phyloP scores from a whole-genome alignment of 768 basidiomycete genomes.

The Podaxis rugospora region DNA sequence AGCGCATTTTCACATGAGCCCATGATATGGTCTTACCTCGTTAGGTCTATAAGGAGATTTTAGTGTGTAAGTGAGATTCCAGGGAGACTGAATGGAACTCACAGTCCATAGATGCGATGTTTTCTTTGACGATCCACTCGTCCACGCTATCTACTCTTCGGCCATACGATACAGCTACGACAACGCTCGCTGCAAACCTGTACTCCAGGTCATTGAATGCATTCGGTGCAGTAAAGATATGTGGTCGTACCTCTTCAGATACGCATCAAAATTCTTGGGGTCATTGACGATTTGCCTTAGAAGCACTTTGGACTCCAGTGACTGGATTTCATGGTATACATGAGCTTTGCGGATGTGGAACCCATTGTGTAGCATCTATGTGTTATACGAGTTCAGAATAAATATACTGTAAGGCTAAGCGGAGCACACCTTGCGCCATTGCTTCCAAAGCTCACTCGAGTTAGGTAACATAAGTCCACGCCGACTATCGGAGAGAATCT shows the following conservation, averaged over 20 bases:
- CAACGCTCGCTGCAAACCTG: slow-evolving; percentile 38
- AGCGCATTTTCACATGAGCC: neutral
- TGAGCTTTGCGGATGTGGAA: slow-evolving; percentile 38
- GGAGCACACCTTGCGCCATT: slow-evolving; percentile 38
- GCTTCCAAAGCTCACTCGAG: slow-evolving; percentile 38
- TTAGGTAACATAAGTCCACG: slow-evolving; percentile 43
- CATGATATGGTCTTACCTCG: neutral
- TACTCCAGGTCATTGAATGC: neutral
- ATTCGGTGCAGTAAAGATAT: no score
- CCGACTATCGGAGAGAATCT: slow-evolving; percentile 41
- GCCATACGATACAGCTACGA: slow-evolving; percentile 20
- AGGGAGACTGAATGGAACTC: slow-evolving; percentile 13
- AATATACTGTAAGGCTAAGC: neutral
- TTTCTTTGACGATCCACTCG: slow-evolving; percentile 45
- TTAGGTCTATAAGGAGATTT: neutral
- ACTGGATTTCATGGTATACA: slow-evolving; percentile 42
- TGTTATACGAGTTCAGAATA: neutral
- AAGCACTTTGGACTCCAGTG: slow-evolving; percentile 40
- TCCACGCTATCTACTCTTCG: slow-evolving; percentile 36
- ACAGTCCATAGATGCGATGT: slow-evolving; percentile 41
- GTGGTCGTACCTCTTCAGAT: slow-evolving; percentile 32
- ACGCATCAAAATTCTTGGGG: slow-evolving; percentile 34
- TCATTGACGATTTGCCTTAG: slow-evolving; percentile 35
- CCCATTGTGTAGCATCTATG: slow-evolving; percentile 38
- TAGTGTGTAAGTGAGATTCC: neutral